Conservation (phyloP, 192 early-diverging fungal genomes). For the Coemansia sp. region DNA sequence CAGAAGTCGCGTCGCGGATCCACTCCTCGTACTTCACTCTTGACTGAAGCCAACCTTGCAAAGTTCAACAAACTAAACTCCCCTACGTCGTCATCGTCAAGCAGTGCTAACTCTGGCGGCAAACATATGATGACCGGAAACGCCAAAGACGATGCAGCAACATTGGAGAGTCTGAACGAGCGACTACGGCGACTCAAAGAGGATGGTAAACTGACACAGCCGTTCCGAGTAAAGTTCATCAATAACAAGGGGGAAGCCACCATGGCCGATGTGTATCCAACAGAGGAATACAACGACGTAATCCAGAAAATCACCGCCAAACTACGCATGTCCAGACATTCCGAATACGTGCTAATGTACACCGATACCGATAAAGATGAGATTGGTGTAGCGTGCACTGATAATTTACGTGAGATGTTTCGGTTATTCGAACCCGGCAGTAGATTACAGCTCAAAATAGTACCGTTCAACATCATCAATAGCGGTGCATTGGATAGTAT, state of each 20-base stretch:
- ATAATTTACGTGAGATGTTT: slow-evolving; percentile 53
- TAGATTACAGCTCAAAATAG: slow-evolving; percentile 41
- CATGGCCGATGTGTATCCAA: slow-evolving; percentile 45
- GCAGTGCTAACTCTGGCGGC: background rate
- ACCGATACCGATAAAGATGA: slow-evolving; percentile 51
- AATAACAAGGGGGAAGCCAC: slow-evolving; percentile 42
- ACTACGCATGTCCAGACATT: slow-evolving; percentile 35
- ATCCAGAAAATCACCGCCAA: slow-evolving; percentile 37
- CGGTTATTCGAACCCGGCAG: slow-evolving; percentile 46
- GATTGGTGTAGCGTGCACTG: slow-evolving; percentile 51
- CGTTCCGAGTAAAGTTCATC: slow-evolving; percentile 50
- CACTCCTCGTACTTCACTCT: slow-evolving; percentile 32
- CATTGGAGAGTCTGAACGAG: slow-evolving; percentile 25
- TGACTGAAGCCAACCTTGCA: slow-evolving; percentile 14
- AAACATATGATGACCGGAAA: slow-evolving; percentile 6
- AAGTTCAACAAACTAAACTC: slow-evolving; percentile 8
- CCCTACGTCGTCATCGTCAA: slow-evolving; percentile 1
- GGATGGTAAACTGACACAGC: slow-evolving; percentile 7
- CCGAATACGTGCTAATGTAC: slow-evolving; percentile 46
- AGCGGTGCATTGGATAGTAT: slow-evolving; percentile 41
- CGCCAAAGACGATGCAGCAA: background rate
- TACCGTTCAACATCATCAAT: slow-evolving; percentile 45
- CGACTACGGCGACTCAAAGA: slow-evolving; percentile 29
- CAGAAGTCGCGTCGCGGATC: slow-evolving; percentile 38
- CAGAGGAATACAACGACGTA: slow-evolving; percentile 37